Evolutionary conservation across 2,329 filamentous ascomycete species (phyloP).

Genomic region (Triangularia verruculosa): DNA sequence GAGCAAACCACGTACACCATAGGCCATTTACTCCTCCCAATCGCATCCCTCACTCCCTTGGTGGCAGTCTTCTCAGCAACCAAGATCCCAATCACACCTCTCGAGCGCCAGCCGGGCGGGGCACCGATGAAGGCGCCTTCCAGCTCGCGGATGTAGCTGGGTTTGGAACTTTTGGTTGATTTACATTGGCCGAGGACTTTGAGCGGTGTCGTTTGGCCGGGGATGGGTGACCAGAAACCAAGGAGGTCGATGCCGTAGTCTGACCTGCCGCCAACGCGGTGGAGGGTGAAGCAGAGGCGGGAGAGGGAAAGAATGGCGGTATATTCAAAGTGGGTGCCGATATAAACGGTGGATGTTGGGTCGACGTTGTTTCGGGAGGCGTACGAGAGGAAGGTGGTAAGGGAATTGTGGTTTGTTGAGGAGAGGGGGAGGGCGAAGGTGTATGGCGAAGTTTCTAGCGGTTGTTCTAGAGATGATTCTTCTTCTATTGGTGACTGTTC

Average conservation of each 20-base stretch:
- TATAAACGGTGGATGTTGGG: constrained; percentile 56
- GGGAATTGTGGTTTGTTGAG: constrained; percentile 53
- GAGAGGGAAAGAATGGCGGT: constrained; percentile 55
- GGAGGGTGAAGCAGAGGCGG: constrained; percentile 61
- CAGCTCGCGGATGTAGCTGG: constrained; percentile 67
- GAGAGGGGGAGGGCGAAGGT: constrained; percentile 40
- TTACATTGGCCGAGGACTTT: constrained; percentile 68
- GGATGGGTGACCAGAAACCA: constrained; percentile 64
- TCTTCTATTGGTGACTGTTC: constrained; percentile 1
- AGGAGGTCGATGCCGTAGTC: constrained; percentile 74
- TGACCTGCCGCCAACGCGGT: constrained; percentile 61
- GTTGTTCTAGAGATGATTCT: background rate
- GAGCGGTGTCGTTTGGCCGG: constrained; percentile 31
- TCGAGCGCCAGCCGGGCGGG: constrained; percentile 67
- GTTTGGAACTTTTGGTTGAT: constrained; percentile 55
- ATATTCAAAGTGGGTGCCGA: constrained; percentile 79
- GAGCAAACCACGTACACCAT: constrained; percentile 69
- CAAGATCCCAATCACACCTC: constrained; percentile 66
- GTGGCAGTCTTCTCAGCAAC: constrained; percentile 69
- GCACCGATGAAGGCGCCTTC: constrained; percentile 75
- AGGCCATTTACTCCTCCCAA: constrained; percentile 65
- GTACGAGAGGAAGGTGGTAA: constrained; percentile 64
- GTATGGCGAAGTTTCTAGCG: background rate
- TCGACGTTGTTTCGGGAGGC: constrained; percentile 56
- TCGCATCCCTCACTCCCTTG: constrained; percentile 70